A percentile compares a stretch with the other conserved stretches of the same genome.
These are phyloP conservation scores for Colletotrichum sp. DNA, from an alignment of 2,329 filamentous ascomycete genomes.

Conservation along the genomic window DNA sequence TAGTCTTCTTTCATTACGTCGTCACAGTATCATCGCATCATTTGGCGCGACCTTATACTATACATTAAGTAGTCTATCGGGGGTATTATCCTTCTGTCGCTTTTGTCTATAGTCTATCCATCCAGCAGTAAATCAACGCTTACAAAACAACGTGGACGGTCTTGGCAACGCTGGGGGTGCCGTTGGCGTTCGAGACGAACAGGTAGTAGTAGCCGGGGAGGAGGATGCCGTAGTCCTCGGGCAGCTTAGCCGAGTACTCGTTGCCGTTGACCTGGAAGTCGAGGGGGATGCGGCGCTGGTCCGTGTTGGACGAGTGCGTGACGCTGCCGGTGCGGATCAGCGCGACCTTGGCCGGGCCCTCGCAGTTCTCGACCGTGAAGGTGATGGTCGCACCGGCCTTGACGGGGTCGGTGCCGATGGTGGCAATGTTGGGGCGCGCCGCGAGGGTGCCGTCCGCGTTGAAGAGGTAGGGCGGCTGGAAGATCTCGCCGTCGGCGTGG, in stretches of 20 bases:
- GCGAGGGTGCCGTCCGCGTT: slow-evolving; percentile 43
- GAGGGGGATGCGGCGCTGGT: slow-evolving; percentile 59
- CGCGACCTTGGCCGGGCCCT: slow-evolving; percentile 33
- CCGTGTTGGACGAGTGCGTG: slow-evolving; percentile 63
- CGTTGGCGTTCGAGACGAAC: slow-evolving; percentile 51
- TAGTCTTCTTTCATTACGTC: not conserved
- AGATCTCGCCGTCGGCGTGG: slow-evolving; percentile 62
- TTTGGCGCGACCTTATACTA: not conserved
- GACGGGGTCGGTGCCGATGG: slow-evolving; percentile 29
- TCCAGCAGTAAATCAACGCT: not conserved
- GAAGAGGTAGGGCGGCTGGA: slow-evolving; percentile 60
- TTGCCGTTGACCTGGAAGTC: slow-evolving; percentile 28
- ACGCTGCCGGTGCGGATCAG: slow-evolving; percentile 53
- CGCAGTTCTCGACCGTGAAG: slow-evolving; percentile 37
- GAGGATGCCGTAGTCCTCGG: slow-evolving; percentile 51
- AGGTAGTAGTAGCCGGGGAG: slow-evolving; percentile 61
- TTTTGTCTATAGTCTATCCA: slow-evolving; percentile 1
- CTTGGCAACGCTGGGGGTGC: slow-evolving; percentile 51
- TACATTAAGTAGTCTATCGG: not conserved
- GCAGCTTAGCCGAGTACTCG: slow-evolving; percentile 45
- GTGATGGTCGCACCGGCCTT: slow-evolving; percentile 26
- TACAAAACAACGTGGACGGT: slow-evolving; percentile 36
- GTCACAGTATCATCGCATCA: not conserved
- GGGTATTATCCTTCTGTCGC: not conserved
- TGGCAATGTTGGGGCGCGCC: slow-evolving; percentile 46